Percentiles rank a stretch among this genome's conserved stretches.
These are phyloP conservation scores for Prosopis cineraria DNA, from an alignment of 306 rosid species.

Conservation along the genomic window DNA sequence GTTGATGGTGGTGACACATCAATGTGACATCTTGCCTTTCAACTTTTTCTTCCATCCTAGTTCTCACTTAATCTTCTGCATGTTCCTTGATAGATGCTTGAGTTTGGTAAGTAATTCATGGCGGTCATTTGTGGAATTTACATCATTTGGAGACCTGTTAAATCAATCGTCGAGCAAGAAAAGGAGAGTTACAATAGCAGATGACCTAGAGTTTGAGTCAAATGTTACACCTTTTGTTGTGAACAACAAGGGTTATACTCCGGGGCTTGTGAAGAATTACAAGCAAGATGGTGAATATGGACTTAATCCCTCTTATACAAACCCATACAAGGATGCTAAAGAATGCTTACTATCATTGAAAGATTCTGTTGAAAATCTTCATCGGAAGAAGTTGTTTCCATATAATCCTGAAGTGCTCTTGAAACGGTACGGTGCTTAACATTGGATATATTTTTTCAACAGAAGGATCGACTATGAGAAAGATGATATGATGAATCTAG, in stretches of 20 bases:
- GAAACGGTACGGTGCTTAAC: constrained; percentile 51
- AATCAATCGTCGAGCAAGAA: constrained; percentile 60
- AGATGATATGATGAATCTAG: constrained; percentile 1
- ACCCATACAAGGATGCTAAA: constrained; percentile 55
- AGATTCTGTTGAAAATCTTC: constrained; percentile 75
- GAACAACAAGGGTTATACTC: constrained; percentile 30
- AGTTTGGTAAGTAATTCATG: constrained; percentile 64
- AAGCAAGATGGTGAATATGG: constrained; percentile 36
- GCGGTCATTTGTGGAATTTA: constrained; percentile 56
- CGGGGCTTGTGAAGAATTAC: constrained; percentile 30
- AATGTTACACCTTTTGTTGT: constrained; percentile 30
- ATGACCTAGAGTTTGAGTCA: constrained; percentile 29
- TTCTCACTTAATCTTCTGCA: constrained; percentile 29
- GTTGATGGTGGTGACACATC: constrained; percentile 20
- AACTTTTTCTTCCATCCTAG: constrained; percentile 7
- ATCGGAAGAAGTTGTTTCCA: constrained; percentile 77
- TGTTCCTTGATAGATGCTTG: constrained; percentile 58
- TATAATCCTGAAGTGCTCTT: constrained; percentile 76
- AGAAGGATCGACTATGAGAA: not conserved
- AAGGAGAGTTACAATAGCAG: constrained; percentile 48
- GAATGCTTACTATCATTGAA: constrained; percentile 70
- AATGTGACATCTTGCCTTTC: constrained; percentile 6
- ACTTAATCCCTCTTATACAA: constrained; percentile 30
- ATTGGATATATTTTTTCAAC: constrained; percentile 27
- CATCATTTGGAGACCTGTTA: constrained; percentile 38